Base-by-base conservation (phyloP, 257 asterid genomes). In the Nicotiana paniculata region DNA sequence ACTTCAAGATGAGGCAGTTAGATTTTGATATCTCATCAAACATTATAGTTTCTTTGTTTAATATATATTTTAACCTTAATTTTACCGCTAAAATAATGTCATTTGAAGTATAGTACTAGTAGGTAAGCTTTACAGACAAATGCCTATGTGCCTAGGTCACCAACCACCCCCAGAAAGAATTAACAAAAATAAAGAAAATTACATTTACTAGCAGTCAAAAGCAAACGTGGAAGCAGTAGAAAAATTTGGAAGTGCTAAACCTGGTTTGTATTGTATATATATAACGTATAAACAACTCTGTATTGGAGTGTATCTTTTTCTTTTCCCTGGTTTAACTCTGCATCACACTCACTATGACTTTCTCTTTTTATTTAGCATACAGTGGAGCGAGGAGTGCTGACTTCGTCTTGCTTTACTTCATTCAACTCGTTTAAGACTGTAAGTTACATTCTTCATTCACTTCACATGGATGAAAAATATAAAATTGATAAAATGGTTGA, bases 181-280 rank as follows among this genome's bases (percentile, higher is more conserved):
- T 12, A 5, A 37, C 7, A 78, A 58, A 13, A 28, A 0, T 9
- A 39, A 18, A 13, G 16, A 13, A 16, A 0, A 33, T 17, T 35
- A 68, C 54, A 67, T 8, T 5, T n/a, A 61, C 30, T 61, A 21
- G 3, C 58, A 21, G 77, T 39, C 77, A 39, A 74, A 74, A 48
- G 79, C 62, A 48, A 74, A 74, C 26, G 62, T 74, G 79, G 24
- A 74, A 74, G 61, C 79, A 74, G 79, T 74, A 72, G 59, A 72
- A 72, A 69, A 24, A 43, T 33, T 72, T 46, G 78, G 12, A 21
- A 72, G 11, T 72, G 39, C 39, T 24, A 13, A 48, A 13, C 79
- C 24, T 74, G 43, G 62, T 15, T 51, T 74, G 13, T 48, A 13
- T 74, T 30, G 32, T 32, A 32, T 32, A 21, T 21, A 21, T 21